phyloP scores from a whole-genome alignment of 306 rosid genomes.

The Trichosanthes cucumerina region DNA sequence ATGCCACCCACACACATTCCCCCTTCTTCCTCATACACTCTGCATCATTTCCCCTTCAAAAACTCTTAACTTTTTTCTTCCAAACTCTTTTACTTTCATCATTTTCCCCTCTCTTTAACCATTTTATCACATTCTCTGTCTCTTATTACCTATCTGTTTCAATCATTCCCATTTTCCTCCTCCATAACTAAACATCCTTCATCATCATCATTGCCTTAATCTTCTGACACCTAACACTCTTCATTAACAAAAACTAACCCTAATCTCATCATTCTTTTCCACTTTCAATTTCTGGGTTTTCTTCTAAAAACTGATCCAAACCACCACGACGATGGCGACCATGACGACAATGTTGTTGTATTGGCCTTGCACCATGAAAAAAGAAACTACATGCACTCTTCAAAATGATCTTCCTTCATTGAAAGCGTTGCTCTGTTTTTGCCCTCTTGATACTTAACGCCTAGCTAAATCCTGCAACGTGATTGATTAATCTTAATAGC shows the following conservation, averaged over 20 bases:
- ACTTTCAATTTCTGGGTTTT: not conserved
- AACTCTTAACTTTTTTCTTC: not conserved
- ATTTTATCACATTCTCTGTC: slow-evolving; percentile 1
- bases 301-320: no score
- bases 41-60: not conserved
- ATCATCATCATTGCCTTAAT: not conserved
- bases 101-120: not conserved
- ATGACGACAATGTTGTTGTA: not conserved
- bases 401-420: not conserved
- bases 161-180: not conserved
- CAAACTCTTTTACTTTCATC: not conserved
- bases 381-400: not conserved
- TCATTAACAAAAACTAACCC: not conserved
- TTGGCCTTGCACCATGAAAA: not conserved
- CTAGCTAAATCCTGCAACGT: not conserved
- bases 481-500: not conserved
- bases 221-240: not conserved
- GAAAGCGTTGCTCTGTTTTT: not conserved
- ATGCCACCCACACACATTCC: not conserved
- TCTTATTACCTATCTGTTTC: not conserved
- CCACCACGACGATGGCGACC: not conserved
- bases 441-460: not conserved
- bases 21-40: not conserved
- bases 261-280: not conserved
- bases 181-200: not conserved